phyloP scores from a whole-genome alignment of 345 rosid species.

The Schrenkiella parvula region DNA sequence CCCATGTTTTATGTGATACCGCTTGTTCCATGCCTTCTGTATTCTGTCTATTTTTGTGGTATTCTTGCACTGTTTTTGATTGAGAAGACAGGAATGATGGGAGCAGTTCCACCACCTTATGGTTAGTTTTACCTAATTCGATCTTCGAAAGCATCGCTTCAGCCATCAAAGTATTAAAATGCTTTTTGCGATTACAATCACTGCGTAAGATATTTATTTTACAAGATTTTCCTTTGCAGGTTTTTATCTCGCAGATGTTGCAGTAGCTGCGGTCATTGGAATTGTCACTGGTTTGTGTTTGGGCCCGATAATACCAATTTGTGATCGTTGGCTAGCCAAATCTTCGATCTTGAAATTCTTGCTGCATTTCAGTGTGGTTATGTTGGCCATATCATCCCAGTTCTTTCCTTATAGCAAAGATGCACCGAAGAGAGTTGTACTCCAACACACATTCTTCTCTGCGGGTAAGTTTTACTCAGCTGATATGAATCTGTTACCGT shows the following conservation, averaged over 20 bases:
- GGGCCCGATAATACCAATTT: slow-evolving; percentile 78
- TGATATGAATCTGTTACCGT: not conserved
- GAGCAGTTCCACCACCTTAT: slow-evolving; percentile 80
- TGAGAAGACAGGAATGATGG: slow-evolving; percentile 99
- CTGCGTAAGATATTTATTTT: not conserved
- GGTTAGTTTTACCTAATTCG: slow-evolving; percentile 50
- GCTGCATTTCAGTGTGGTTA: slow-evolving; percentile 61
- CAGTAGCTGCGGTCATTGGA: slow-evolving; percentile 71
- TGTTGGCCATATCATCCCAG: slow-evolving; percentile 81
- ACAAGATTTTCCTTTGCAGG: slow-evolving; percentile 50
- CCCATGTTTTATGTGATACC: slow-evolving; percentile 57
- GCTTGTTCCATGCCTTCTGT: slow-evolving; percentile 70
- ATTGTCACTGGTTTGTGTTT: slow-evolving; percentile 69
- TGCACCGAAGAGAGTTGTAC: slow-evolving; percentile 88
- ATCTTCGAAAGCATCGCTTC: not conserved
- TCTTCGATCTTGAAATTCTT: slow-evolving; percentile 65
- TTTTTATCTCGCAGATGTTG: slow-evolving; percentile 59
- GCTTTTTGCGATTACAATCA: not conserved
- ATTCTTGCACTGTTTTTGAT: slow-evolving; percentile 70
- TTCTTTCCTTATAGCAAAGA: slow-evolving; percentile 83
- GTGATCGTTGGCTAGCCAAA: slow-evolving; percentile 76
- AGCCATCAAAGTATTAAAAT: not conserved
- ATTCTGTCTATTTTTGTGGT: slow-evolving; percentile 75
- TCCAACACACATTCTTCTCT: slow-evolving; percentile 75
- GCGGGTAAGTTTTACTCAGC: slow-evolving; percentile 43